phyloP scores from a whole-genome alignment of 148 eudicot genomes.

The Arctostaphylos glauca region DNA sequence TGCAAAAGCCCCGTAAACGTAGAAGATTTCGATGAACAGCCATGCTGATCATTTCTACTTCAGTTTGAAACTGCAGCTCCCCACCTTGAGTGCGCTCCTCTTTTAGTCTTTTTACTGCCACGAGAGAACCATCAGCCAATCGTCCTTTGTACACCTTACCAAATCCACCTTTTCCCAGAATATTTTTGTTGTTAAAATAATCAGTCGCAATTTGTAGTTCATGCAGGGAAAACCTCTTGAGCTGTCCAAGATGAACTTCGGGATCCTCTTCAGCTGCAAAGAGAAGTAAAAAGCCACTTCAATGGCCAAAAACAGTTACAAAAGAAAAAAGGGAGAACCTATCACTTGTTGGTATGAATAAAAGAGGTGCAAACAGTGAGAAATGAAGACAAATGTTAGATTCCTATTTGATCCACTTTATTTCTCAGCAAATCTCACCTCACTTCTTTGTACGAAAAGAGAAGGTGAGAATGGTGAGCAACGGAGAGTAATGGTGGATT shows the following conservation, averaged over 20 bases:
- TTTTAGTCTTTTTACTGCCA: slow-evolving; percentile 79
- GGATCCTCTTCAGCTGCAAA: slow-evolving; percentile 87
- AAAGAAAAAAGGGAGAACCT: not conserved
- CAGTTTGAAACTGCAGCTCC: slow-evolving; percentile 81
- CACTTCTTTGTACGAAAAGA: not conserved
- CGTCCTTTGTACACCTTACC: slow-evolving; percentile 88
- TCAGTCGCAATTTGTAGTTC: slow-evolving; percentile 80
- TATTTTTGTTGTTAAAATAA: slow-evolving; percentile 56
- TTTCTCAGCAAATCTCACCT: not conserved
- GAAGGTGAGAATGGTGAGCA: not conserved
- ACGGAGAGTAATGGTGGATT: not conserved
- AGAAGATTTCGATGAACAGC: slow-evolving; percentile 84
- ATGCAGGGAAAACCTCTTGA: slow-evolving; percentile 70
- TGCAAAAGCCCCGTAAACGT: slow-evolving; percentile 72
- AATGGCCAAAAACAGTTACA: not conserved
- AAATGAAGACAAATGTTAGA: not conserved
- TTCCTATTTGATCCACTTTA: not conserved
- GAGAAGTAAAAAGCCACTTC: not conserved
- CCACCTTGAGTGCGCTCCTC: slow-evolving; percentile 78
- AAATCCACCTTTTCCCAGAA: slow-evolving; percentile 81
- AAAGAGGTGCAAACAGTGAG: not conserved
- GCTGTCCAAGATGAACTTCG: slow-evolving; percentile 73
- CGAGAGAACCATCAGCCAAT: slow-evolving; percentile 69
- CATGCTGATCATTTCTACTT: slow-evolving; percentile 85
- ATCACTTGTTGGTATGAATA: not conserved